phyloP scores from a whole-genome alignment of 176 grass and related monocot genomes.

The Carex kokanica region DNA sequence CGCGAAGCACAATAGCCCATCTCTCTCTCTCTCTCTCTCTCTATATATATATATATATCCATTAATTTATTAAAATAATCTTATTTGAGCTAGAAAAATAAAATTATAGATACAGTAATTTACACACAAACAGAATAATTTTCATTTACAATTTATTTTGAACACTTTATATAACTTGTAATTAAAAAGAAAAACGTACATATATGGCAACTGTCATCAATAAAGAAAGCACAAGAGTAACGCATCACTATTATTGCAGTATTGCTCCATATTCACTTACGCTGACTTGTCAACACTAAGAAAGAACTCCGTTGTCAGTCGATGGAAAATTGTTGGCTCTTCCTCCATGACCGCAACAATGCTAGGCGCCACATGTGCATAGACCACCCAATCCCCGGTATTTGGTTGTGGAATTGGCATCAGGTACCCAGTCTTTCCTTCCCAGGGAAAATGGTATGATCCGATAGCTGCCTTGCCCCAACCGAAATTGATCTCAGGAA shows the following conservation, averaged over 20 bases:
- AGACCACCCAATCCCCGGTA: conserved; percentile 62
- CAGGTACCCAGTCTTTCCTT: conserved; percentile 38
- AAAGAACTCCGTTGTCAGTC: conserved; percentile 35
- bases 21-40: too few relatives aligned
- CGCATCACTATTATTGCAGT: background rate
- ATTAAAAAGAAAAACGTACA: too few relatives aligned
- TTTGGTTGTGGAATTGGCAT: conserved; percentile 69
- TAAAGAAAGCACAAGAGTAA: background rate
- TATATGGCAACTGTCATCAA: too few relatives aligned
- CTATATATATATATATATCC: too few relatives aligned
- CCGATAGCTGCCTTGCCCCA: conserved; percentile 47
- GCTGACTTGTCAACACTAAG: conserved; percentile 13
- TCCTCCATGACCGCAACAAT: conserved; percentile 48
- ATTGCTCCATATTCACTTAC: background rate
- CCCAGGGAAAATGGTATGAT: conserved; percentile 74
- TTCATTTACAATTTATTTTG: too few relatives aligned
- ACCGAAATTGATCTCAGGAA: conserved; percentile 55
- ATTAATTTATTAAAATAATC: too few relatives aligned
- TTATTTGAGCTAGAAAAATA: too few relatives aligned
- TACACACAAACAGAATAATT: too few relatives aligned
- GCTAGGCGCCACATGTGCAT: conserved; percentile 38
- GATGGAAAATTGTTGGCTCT: conserved; percentile 38
- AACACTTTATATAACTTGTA: too few relatives aligned
- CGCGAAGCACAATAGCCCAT: too few relatives aligned
- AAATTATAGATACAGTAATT: too few relatives aligned